These are phyloP conservation scores for Diaporthe sp. DNA, from an alignment of 2,329 filamentous ascomycete genomes.

Conservation along the genomic window DNA sequence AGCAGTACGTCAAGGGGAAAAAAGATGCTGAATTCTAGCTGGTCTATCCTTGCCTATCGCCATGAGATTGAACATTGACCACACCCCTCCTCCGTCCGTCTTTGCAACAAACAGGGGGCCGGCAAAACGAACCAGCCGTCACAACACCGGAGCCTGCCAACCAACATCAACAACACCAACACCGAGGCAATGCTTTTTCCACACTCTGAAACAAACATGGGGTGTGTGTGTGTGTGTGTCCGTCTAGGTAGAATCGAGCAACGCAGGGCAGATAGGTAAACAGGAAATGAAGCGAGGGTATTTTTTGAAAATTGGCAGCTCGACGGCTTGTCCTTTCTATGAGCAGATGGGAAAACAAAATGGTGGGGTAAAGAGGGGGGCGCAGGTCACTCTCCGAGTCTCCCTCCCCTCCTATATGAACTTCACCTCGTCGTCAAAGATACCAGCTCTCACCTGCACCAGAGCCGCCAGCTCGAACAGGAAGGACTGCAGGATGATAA, in stretches of 20 bases:
- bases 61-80: background rate
- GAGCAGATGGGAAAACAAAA: background rate
- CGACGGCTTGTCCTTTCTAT: background rate
- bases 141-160: background rate
- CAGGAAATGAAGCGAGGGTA: slow-evolving; percentile 19
- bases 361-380: background rate
- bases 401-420: slow-evolving; percentile 55
- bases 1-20: background rate
- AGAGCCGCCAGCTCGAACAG: slow-evolving; percentile 80
- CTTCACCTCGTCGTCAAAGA: slow-evolving; percentile 78
- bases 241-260: slow-evolving; percentile 1
- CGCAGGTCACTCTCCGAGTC: background rate
- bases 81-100: background rate
- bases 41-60: background rate
- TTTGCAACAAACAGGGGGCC: background rate
- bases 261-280: background rate
- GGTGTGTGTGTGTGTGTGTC: background rate
- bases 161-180: slow-evolving; percentile 16
- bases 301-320: background rate
- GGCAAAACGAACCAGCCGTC: slow-evolving; percentile 3
- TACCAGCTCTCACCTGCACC: slow-evolving; percentile 77
- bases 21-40: slow-evolving; percentile 6
- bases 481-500: slow-evolving; percentile 83
- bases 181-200: slow-evolving; percentile 16
- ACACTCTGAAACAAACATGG: background rate